Evolutionary conservation across 495 filamentous ascomycete genomes (phyloP).

Genomic region (Collariella sp.): DNA sequence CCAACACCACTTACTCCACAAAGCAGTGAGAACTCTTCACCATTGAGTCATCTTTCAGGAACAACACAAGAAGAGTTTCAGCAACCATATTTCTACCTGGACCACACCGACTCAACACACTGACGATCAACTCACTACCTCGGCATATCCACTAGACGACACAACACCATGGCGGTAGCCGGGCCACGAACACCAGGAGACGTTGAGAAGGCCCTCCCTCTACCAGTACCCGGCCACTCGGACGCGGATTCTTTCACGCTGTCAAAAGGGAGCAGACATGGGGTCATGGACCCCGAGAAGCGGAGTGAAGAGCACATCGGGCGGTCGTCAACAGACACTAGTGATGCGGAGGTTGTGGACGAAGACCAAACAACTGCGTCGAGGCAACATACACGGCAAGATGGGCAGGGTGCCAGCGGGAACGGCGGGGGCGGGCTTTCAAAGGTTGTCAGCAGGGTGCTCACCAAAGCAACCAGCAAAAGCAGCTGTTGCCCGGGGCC

Average conservation of each 20-base stretch:
- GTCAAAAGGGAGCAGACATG: background rate
- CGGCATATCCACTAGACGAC: no score
- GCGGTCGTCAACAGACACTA: background rate
- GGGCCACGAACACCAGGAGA: background rate
- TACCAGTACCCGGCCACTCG: background rate
- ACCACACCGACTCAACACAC: no score
- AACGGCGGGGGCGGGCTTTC: conserved; percentile 13
- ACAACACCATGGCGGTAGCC: no score
- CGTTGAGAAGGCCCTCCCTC: background rate
- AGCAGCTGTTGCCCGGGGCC: conserved; percentile 37
- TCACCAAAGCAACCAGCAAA: conserved; percentile 34
- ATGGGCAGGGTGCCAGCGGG: background rate
- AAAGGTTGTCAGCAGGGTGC: conserved; percentile 23
- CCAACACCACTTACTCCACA: no score
- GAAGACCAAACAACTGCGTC: background rate
- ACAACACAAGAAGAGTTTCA: no score
- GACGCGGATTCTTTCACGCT: background rate
- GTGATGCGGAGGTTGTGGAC: background rate
- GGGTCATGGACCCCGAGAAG: background rate
- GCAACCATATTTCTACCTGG: no score
- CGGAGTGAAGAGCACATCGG: background rate
- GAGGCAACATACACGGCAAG: background rate
- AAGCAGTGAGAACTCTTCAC: background rate
- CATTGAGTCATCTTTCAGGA: background rate
- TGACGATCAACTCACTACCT: no score